Conservation (phyloP, 2,329 filamentous ascomycete genomes). For the Coleophoma cylindrospora region DNA sequence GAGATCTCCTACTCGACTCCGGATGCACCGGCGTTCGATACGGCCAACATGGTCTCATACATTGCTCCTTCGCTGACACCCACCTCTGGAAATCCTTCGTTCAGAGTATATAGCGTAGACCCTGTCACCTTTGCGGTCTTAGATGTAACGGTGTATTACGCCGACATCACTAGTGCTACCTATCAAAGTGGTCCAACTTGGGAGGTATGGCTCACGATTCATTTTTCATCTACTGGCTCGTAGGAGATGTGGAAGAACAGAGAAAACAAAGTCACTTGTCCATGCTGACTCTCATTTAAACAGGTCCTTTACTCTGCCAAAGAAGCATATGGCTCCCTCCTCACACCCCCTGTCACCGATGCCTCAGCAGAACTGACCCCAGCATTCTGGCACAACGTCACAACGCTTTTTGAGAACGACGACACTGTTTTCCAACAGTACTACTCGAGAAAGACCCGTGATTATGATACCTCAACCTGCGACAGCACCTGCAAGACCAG, state of each 20-base stretch:
- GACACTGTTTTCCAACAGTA: constrained; percentile 39
- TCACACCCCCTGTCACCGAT: constrained; percentile 35
- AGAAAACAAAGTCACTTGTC: too few relatives aligned
- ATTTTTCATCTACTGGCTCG: too few relatives aligned
- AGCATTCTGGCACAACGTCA: constrained; percentile 55
- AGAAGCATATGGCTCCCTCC: constrained; percentile 22
- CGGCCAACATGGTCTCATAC: constrained; percentile 24
- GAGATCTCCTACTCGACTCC: constrained; percentile 26
- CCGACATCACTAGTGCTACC: constrained; percentile 20
- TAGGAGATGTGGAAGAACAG: too few relatives aligned
- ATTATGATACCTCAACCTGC: constrained; percentile 36
- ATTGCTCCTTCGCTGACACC: constrained; percentile 28
- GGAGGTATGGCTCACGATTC: constrained; percentile 5
- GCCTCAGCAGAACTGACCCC: constrained; percentile 42
- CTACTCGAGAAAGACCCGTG: constrained; percentile 39
- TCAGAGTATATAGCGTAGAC: constrained; percentile 28
- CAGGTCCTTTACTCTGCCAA: constrained; percentile 19
- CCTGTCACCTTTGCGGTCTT: constrained; percentile 27
- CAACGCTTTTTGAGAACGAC: constrained; percentile 39
- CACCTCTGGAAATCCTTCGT: constrained; percentile 26
- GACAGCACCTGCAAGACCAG: constrained; percentile 34
- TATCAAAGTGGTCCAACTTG: constrained; percentile 23
- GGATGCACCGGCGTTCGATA: constrained; percentile 15
- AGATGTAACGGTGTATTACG: constrained; percentile 24
- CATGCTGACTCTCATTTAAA: too few relatives aligned